Base-by-base conservation (phyloP, 164 flowering plant species). In the Stephania japonica region DNA sequence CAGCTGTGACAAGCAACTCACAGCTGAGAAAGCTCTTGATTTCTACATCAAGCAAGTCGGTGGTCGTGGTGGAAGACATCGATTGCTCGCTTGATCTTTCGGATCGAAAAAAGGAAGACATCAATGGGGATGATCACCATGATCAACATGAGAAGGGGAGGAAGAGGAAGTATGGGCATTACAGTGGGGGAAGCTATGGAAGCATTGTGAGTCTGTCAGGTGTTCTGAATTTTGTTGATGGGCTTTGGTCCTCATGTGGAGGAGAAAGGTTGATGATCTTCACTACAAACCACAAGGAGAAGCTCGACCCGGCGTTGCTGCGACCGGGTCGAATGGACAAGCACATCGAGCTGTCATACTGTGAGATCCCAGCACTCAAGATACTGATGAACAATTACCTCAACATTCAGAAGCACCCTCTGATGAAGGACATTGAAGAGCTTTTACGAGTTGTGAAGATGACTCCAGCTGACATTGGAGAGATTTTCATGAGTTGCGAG, bases 161-260 rank as follows among this genome's bases (percentile, higher is more conserved):
- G 23, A 53, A 24, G 26, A 69, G 6, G 56, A 73, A 4, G 75
- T 47, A 18, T 13, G 53, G 47, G 26, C 43, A 18, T 7, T 42
- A 42, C 9, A 74, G 62, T 65, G 64, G 61, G 3, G 70, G 65
- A 4, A 68, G 72, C 43, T 26, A 73, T 74, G 19, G 75, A 49
- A 9, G 83, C 32, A 42, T 65, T 65, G 70, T 78, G 12, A 78
- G 78, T 32, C 41, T 78, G 7, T 78, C 80, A 0, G 80, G 80
- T 43, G 78, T 78, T 27, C 24, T 78, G 44, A 78, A 81, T 69
- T 81, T 81, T 41, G 81, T 81, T 4, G 83, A 81, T 76, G 83
- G 83, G 69, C 69, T 81, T 24, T 81, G 83, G 83, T 81, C 83
- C 12, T 81, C 77, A 7, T 81, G 83, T 71, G 83, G 79, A 10